A percentile compares a stretch with the other conserved stretches of the same genome.
Evolutionary conservation across 495 filamentous ascomycete species (phyloP).

Genomic region (Elasticomyces elasticus): DNA sequence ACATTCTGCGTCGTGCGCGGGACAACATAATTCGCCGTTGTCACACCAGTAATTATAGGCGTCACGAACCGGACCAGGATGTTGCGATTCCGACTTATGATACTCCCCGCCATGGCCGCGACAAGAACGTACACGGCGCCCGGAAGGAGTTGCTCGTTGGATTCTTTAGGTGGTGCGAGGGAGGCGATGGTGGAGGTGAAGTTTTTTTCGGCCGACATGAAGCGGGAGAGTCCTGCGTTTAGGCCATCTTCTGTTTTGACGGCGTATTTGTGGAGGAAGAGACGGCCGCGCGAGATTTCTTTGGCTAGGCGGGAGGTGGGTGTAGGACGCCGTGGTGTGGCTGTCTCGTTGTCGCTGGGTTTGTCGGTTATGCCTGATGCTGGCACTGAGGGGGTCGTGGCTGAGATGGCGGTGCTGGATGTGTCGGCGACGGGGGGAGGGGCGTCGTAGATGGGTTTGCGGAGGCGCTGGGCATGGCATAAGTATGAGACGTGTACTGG

Average conservation of each 20-base stretch:
- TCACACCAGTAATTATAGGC: constrained; percentile 37
- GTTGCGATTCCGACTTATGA: constrained; percentile 75
- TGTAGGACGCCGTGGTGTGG: constrained; percentile 36
- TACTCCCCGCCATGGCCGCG: constrained; percentile 82
- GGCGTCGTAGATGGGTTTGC: constrained; percentile 79
- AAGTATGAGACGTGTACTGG: constrained; percentile 21
- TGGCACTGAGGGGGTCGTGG: constrained; percentile 27
- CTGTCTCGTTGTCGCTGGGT: constrained; percentile 15
- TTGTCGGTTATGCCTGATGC: constrained; percentile 20
- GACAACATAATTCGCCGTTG: constrained; percentile 31
- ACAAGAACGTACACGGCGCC: constrained; percentile 84
- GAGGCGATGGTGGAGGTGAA: constrained; percentile 79
- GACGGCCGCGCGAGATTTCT: constrained; percentile 70
- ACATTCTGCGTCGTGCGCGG: constrained; percentile 61
- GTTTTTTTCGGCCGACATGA: constrained; percentile 68
- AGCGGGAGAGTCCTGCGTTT: constrained; percentile 62
- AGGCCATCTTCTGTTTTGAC: constrained; percentile 62
- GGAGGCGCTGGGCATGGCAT: constrained; percentile 34
- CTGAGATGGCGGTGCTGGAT: constrained; percentile 24
- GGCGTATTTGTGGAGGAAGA: constrained; percentile 68
- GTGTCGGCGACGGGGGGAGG: constrained; percentile 28
- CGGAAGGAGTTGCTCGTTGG: constrained; percentile 74
- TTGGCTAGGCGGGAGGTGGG: constrained; percentile 82
- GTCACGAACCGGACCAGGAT: constrained; percentile 62
- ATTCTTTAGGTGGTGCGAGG: constrained; percentile 72